Base-by-base conservation (phyloP, 345 rosid genomes). In the Dimocarpus longan region DNA sequence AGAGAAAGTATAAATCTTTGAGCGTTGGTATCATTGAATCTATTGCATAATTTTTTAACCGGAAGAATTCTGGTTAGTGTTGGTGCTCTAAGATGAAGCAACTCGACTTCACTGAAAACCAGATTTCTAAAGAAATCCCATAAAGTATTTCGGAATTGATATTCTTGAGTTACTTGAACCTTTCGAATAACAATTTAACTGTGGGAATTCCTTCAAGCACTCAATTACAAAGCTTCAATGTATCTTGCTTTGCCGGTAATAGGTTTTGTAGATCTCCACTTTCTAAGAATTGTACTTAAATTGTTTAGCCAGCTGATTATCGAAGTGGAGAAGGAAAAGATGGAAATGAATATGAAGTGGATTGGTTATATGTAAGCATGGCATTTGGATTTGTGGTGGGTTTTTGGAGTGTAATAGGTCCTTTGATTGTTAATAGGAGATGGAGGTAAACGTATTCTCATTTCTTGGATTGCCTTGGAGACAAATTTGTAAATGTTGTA, bases 381-480 rank as follows among this genome's bases (percentile, higher is more conserved):
- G 70, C 70, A 37, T 13, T 16, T 1, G 50, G 70, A 66, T 66
- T 39, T 39, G 24, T 66, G 70, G 70, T 66, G 70, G 70, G 68
- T 2, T 64, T 64, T 2, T 28, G n/a, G 42, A 10, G 68, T 65
- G 19, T 65, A 13, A 65, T 65, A 12, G 42, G 68, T 26, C 68
- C 68, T 26, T 9, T 28, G 1, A 2, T 65, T 12, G 5, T 65
- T 9, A 65, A 28, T 7, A 28, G 68, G 26, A 65, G 18, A 28
- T 26, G 19, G 0, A 28, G 68, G 16, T 28, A 26, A 16, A 15
- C 3, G 15, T 65, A 65, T 65, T 13, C 2, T 16, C 19, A 11
- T 26, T 65, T 65, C 68, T 26, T 28, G 42, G 39, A 28, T 65
- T 9, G 42, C 42, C 43, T 65, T 28, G 40, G 39, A 28, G 37